Conservation (phyloP, 352 stramenopile genomes). For the Saprolegnia parasitica region DNA sequence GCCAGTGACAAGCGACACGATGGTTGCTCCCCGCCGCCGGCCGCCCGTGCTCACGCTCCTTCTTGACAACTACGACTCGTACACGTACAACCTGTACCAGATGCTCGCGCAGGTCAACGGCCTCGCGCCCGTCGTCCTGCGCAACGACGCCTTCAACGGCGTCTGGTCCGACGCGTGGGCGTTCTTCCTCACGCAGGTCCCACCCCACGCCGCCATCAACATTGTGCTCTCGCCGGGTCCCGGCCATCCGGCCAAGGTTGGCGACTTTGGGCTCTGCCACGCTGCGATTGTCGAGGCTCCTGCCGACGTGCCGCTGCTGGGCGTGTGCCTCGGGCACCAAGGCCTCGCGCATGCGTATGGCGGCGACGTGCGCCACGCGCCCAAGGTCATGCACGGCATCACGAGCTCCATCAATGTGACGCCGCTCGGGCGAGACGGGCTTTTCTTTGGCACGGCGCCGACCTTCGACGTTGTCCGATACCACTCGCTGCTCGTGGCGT, state of each 20-base stretch:
- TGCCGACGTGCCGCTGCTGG: slow-evolving; percentile 82
- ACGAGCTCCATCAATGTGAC: slow-evolving; percentile 65
- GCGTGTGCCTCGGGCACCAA: slow-evolving; percentile 97
- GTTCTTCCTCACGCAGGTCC: slow-evolving; percentile 44
- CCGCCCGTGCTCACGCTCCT: slow-evolving; percentile 67
- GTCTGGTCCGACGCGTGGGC: slow-evolving; percentile 58
- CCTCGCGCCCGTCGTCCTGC: slow-evolving; percentile 81
- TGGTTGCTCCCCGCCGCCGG: slow-evolving; percentile 21
- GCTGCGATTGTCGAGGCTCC: slow-evolving; percentile 49
- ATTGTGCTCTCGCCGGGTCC: slow-evolving; percentile 90
- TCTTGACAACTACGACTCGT: slow-evolving; percentile 98
- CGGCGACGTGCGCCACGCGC: slow-evolving; percentile 67
- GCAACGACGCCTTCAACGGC: slow-evolving; percentile 87
- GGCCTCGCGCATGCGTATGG: slow-evolving; percentile 88
- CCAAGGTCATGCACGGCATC: slow-evolving; percentile 91
- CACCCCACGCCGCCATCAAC: slow-evolving; percentile 49
- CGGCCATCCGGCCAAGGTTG: slow-evolving; percentile 64
- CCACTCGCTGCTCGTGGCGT: slow-evolving; percentile 85
- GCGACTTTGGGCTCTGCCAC: slow-evolving; percentile 86
- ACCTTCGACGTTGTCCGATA: slow-evolving; percentile 93
- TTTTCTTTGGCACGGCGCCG: slow-evolving; percentile 61
- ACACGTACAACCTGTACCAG: slow-evolving; percentile 97
- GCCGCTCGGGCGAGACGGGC: slow-evolving; percentile 30
- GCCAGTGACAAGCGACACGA: not conserved
- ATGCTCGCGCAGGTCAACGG: slow-evolving; percentile 91